Percentiles rank a stretch among this genome's conserved stretches.
Conservation (phyloP, 768 basidiomycete genomes). For the Suillus subluteus region DNA sequence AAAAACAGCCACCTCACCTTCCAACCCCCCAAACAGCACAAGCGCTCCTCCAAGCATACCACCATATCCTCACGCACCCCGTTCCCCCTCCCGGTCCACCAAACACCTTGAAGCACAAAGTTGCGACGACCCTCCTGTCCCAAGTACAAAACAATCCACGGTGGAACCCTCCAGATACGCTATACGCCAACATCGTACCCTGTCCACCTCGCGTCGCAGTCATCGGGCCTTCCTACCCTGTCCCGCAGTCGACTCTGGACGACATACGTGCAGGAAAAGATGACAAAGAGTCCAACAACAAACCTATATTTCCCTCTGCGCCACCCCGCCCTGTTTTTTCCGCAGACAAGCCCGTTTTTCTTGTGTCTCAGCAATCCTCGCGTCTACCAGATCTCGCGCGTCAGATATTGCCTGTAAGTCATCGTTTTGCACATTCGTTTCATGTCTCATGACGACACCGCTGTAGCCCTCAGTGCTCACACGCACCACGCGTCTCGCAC, state of each 20-base stretch:
- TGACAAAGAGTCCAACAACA: slow-evolving; percentile 56
- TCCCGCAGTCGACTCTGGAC: slow-evolving; percentile 42
- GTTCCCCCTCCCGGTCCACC: slow-evolving; percentile 51
- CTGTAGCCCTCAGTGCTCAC: slow-evolving; percentile 55
- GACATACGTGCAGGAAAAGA: slow-evolving; percentile 43
- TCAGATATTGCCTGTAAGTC: slow-evolving; percentile 66
- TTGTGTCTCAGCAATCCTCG: slow-evolving; percentile 64
- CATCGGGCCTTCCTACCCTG: slow-evolving; percentile 69
- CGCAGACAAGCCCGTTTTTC: slow-evolving; percentile 60
- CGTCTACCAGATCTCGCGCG: slow-evolving; percentile 70
- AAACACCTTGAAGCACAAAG: slow-evolving; percentile 70
- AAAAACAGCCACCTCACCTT: slow-evolving; percentile 32
- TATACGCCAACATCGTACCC: slow-evolving; percentile 62
- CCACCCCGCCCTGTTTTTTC: slow-evolving; percentile 44
- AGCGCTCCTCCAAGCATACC: slow-evolving; percentile 69
- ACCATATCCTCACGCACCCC: slow-evolving; percentile 76
- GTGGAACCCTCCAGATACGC: slow-evolving; percentile 70
- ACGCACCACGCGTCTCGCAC: slow-evolving; percentile 64
- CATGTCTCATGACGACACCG: not conserved
- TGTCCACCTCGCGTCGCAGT: slow-evolving; percentile 63
- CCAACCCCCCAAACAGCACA: slow-evolving; percentile 63
- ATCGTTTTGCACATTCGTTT: not conserved
- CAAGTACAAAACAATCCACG: slow-evolving; percentile 60
- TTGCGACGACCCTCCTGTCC: slow-evolving; percentile 70
- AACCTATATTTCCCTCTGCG: slow-evolving; percentile 35